A percentile compares a stretch with the other conserved stretches of the same genome.
Conservation (phyloP, 352 stramenopile genomes). For the Saprolegnia diclina region DNA sequence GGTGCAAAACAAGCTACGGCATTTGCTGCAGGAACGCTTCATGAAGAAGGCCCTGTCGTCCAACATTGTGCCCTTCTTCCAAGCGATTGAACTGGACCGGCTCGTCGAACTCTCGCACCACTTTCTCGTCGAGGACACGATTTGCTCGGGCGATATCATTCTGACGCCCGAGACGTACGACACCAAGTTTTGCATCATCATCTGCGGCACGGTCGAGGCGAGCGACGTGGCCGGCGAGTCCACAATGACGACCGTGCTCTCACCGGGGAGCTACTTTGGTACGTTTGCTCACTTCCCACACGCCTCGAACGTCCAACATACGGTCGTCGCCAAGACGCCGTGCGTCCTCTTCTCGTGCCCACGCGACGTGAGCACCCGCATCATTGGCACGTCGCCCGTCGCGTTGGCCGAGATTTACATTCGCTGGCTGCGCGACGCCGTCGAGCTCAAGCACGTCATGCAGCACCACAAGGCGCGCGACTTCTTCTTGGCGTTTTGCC, state of each 20-base stretch:
- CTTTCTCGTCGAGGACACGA: constrained; percentile 58
- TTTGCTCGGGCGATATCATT: constrained; percentile 51
- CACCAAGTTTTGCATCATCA: constrained; percentile 50
- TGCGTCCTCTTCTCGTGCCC: constrained; percentile 52
- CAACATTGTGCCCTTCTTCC: constrained; percentile 41
- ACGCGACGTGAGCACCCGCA: constrained; percentile 38
- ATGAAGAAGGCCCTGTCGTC: constrained; percentile 65
- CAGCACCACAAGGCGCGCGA: constrained; percentile 51
- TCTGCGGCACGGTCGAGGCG: constrained; percentile 68
- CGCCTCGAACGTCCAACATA: neutral
- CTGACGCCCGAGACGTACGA: constrained; percentile 42
- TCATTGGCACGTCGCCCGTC: constrained; percentile 54
- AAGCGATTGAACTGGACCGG: constrained; percentile 48
- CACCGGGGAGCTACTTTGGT: constrained; percentile 61
- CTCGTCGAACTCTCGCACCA: constrained; percentile 57
- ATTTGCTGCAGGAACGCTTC: constrained; percentile 60
- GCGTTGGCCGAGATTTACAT: constrained; percentile 63
- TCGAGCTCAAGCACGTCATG: constrained; percentile 57
- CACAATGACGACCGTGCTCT: constrained; percentile 38
- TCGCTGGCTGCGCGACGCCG: constrained; percentile 63
- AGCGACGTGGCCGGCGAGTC: constrained; percentile 31
- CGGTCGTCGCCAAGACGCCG: constrained; percentile 44
- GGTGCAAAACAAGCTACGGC: constrained; percentile 38
- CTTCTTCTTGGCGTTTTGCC: constrained; percentile 57
- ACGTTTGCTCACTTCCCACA: constrained; percentile 34